Evolutionary conservation across 345 rosid genomes (phyloP).

Genomic region (Citropsis articulata): DNA sequence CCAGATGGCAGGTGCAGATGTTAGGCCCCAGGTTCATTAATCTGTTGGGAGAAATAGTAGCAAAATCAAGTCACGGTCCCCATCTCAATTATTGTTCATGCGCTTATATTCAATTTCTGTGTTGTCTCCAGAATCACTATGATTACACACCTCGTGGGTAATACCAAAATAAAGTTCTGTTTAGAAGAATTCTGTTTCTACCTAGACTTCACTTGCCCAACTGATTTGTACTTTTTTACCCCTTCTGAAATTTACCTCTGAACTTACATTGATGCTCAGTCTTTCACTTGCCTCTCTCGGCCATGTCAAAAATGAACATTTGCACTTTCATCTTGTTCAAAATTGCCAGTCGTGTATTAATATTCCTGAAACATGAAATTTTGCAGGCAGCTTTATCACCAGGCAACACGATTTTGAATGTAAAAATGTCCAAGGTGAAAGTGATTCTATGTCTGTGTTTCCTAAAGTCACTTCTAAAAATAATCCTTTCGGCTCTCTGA

Average conservation of each 20-base stretch:
- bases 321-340: neutral
- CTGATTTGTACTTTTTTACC: neutral
- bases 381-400: neutral
- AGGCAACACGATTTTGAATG: neutral
- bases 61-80: conserved; percentile 23
- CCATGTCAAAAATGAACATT: neutral
- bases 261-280: neutral
- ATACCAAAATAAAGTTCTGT: conserved; percentile 6
- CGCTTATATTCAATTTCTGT: conserved; percentile 11
- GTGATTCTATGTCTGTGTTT: neutral
- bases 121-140: conserved; percentile 5
- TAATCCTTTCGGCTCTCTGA: neutral
- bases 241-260: neutral
- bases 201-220: neutral
- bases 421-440: neutral
- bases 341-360: neutral
- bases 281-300: neutral
- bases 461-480: no score
- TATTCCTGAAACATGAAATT: neutral
- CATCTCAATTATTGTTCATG: conserved; percentile 18
- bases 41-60: neutral
- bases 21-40: conserved; percentile 21
- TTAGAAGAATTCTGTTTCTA: neutral
- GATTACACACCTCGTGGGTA: neutral
- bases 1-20: neutral